These are phyloP conservation scores for Eimeria acervulina DNA, from an alignment of 169 alveolate species.

Conservation along the genomic window DNA sequence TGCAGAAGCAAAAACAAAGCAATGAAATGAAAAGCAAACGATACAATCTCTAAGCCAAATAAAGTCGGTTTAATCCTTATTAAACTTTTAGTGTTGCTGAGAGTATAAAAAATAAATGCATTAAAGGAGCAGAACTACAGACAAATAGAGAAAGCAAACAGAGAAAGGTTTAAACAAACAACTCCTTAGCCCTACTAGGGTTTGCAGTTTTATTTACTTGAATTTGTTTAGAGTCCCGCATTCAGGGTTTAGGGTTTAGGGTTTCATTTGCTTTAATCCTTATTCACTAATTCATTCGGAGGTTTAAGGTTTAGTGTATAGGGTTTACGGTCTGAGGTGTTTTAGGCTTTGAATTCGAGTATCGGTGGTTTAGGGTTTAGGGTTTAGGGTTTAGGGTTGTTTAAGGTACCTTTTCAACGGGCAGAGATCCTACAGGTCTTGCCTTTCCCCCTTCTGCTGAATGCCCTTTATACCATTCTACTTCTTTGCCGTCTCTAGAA, in stretches of 20 bases:
- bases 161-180: background rate
- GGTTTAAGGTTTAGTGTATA: background rate
- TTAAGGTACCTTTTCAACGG: constrained; percentile 76
- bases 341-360: too few relatives aligned
- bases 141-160: background rate
- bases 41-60: too few relatives aligned
- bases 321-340: too few relatives aligned
- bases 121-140: background rate
- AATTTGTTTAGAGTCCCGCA: background rate
- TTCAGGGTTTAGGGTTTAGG: background rate
- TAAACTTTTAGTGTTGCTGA: too few relatives aligned
- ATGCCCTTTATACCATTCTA: constrained; percentile 83
- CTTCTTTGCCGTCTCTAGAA: constrained; percentile 65
- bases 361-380: too few relatives aligned
- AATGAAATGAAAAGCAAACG: too few relatives aligned
- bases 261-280: too few relatives aligned
- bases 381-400: background rate
- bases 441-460: constrained; percentile 57
- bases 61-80: too few relatives aligned
- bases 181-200: too few relatives aligned
- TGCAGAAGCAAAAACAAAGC: too few relatives aligned
- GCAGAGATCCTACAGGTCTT: constrained; percentile 80
- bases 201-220: background rate
- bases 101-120: too few relatives aligned
- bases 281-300: too few relatives aligned